Evolutionary conservation across 371 early-diverging fungal species (phyloP), one percentile per base, ranked within the genome.

Genomic region (Actinomortierella ambigua): DNA sequence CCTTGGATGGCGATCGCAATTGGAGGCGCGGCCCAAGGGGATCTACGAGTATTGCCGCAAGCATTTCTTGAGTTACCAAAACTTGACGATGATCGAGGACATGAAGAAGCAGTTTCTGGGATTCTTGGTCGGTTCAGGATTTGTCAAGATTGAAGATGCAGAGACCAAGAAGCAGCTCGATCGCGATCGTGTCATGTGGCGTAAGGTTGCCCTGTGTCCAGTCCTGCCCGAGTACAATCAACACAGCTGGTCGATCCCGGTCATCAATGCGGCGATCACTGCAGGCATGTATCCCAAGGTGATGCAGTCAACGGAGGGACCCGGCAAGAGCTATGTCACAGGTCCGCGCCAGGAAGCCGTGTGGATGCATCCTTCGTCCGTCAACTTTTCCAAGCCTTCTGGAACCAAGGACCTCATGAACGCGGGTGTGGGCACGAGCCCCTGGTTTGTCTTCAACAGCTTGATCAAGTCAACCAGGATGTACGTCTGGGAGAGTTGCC

Each of bases 81-180:
- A 82, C n/a, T 50, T 92, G 46, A 79, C 81, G 42, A 85, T 82
- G 83, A 87, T 94, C 39, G 93, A 94, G 53, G 89, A 90, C 29
- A 85, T 89, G 79, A 93, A 93, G 65, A 85, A 88, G 29, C 94
- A 94, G 73, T 90, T 90, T 41, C 75, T 90, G 27, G 85, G 83
- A 1, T 77, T 93, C 27, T 65, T 95, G 26, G 69, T 82, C n/a
- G 86, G 87, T 26, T 90, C 88, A 49, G 92, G 93, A 0, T 89
- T 95, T 71, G 85, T 93, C 3, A 60, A 73, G 57, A 75, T 81
- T 6, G 57, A 62, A 0, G 52, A 62, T 14, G 53, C 40, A 1
- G 61, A 62, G 15, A 50, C 49, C 3, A 69, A 68, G 39, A 53
- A 62, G n/a, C 22, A 59, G 40, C 26, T 68, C 53, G 60, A 61